Evolutionary conservation across 2,329 filamentous ascomycete genomes (phyloP).

Genomic region (Penicillium hordei): DNA sequence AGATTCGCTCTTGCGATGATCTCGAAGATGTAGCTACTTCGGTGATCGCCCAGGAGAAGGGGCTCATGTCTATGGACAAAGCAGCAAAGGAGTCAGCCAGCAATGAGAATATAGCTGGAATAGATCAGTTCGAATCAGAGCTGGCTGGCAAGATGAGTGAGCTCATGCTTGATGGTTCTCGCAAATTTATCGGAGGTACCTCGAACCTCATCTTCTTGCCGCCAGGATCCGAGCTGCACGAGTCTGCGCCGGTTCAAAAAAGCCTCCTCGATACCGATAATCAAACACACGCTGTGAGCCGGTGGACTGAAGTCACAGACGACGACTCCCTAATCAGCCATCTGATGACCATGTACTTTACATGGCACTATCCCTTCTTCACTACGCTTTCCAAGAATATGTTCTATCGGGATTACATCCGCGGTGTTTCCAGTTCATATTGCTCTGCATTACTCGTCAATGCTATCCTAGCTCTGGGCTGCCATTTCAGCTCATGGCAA

Average conservation of each 20-base stretch:
- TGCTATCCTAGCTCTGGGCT: constrained; percentile 87
- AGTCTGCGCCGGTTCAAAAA: constrained; percentile 39
- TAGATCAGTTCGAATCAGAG: constrained; percentile 67
- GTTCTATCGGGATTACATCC: constrained; percentile 82
- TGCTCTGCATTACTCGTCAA: constrained; percentile 91
- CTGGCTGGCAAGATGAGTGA: constrained; percentile 92
- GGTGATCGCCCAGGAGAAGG: constrained; percentile 56
- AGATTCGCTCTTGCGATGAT: constrained; percentile 83
- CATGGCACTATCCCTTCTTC: constrained; percentile 97
- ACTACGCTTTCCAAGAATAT: constrained; percentile 81
- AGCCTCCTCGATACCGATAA: constrained; percentile 51
- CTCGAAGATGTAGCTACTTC: constrained; percentile 64
- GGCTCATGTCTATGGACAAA: constrained; percentile 43
- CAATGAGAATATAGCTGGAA: constrained; percentile 44
- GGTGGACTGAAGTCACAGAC: constrained; percentile 83
- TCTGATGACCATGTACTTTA: constrained; percentile 96
- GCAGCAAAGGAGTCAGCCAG: constrained; percentile 25
- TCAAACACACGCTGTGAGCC: constrained; percentile 68
- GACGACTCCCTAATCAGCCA: constrained; percentile 79
- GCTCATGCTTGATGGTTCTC: constrained; percentile 78
- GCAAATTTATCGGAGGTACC: constrained; percentile 90
- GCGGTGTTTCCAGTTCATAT: constrained; percentile 69
- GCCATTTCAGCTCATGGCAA: constrained; percentile 80
- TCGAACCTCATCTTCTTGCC: constrained; percentile 86
- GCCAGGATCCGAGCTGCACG: constrained; percentile 48